These are phyloP conservation scores for Amorphotheca resinae DNA, from an alignment of 495 filamentous ascomycete species.

Conservation along the genomic window DNA sequence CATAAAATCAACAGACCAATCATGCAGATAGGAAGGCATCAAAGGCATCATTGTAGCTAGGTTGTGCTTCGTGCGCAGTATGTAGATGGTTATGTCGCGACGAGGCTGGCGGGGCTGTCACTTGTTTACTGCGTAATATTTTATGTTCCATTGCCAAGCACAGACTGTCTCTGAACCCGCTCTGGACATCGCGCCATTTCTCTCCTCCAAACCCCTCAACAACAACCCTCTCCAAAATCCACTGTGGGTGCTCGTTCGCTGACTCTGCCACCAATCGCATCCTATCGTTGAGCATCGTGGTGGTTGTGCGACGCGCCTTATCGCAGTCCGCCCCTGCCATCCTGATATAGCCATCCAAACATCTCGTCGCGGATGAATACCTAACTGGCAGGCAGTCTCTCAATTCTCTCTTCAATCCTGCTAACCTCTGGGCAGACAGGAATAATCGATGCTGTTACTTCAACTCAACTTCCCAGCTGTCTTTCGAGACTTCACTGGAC, in stretches of 20 bases:
- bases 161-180: too few relatives aligned
- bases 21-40: too few relatives aligned
- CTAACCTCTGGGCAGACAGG: not conserved
- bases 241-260: too few relatives aligned
- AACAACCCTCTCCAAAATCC: not conserved
- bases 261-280: not conserved
- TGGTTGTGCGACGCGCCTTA: not conserved
- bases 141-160: too few relatives aligned
- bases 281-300: not conserved
- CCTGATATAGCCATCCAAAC: not conserved
- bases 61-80: too few relatives aligned
- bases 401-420: not conserved
- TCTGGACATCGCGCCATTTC: too few relatives aligned
- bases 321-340: not conserved
- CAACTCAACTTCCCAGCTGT: slow-evolving; percentile 2
- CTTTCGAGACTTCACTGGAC: slow-evolving; percentile 10
- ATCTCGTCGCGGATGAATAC: not conserved
- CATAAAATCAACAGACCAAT: too few relatives aligned
- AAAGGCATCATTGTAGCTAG: too few relatives aligned
- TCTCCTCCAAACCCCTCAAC: not conserved
- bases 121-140: too few relatives aligned
- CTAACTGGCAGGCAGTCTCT: not conserved
- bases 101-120: too few relatives aligned
- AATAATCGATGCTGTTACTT: slow-evolving; percentile 9
- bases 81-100: too few relatives aligned